These are phyloP conservation scores for Colletotrichum sp. DNA, from an alignment of 2,329 filamentous ascomycete genomes.

Conservation along the genomic window DNA sequence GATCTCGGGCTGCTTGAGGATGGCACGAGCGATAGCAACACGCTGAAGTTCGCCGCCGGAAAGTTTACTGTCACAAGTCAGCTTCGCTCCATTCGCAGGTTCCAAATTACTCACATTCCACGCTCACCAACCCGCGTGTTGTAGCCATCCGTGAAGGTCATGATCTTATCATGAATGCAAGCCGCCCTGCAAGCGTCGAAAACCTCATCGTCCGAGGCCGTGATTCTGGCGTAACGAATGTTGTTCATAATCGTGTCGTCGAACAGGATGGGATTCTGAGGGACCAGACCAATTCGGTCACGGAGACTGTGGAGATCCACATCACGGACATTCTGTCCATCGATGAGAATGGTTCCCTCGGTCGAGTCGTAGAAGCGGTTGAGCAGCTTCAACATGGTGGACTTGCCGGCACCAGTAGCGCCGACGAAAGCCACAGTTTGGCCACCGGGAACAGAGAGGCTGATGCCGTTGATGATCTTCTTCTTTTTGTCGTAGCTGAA, in stretches of 20 bases:
- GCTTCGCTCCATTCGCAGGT: not conserved
- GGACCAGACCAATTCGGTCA: constrained; percentile 60
- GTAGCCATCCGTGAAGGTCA: constrained; percentile 58
- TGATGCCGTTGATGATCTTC: constrained; percentile 59
- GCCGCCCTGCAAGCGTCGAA: constrained; percentile 60
- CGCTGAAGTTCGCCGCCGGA: constrained; percentile 72
- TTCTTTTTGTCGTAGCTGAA: constrained; percentile 68
- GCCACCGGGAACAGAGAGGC: constrained; percentile 54
- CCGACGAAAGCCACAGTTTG: constrained; percentile 66
- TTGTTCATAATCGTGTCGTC: constrained; percentile 66
- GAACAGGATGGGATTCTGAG: constrained; percentile 61
- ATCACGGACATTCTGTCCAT: constrained; percentile 62
- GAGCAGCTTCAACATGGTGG: constrained; percentile 62
- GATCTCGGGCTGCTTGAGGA: constrained; percentile 77
- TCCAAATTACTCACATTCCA: constrained; percentile 43
- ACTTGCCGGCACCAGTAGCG: constrained; percentile 64
- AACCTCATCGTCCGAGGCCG: constrained; percentile 60
- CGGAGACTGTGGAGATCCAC: constrained; percentile 58
- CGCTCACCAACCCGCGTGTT: constrained; percentile 56
- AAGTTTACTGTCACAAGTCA: constrained; percentile 52
- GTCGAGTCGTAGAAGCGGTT: constrained; percentile 65
- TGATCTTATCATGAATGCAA: constrained; percentile 63
- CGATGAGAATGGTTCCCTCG: constrained; percentile 57
- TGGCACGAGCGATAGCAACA: constrained; percentile 72
- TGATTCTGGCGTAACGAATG: constrained; percentile 59